Evolutionary conservation across 768 basidiomycete genomes (phyloP), one percentile per base, ranked within the genome.

Genomic region (Filobasidium wieringae): DNA sequence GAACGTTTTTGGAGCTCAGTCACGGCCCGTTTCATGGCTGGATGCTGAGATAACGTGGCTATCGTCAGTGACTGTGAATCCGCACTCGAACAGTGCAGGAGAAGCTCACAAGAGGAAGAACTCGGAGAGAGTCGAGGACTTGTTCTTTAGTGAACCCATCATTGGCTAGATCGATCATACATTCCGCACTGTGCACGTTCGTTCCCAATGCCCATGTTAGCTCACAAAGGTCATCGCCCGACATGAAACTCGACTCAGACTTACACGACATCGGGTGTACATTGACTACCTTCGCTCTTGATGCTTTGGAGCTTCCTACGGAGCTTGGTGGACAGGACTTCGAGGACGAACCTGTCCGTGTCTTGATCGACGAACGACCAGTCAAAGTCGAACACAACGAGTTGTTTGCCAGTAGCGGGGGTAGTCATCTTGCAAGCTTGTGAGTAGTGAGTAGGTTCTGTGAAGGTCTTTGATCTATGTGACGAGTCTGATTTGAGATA

Each of bases 351-450:
- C 75, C 91, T 79, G 74, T 97, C 95, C 0, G 91, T 85, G 76
- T 99, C 95, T 77, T 97, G 92, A 76, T 99, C 93, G 55, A 73
- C 72, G 34, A 72, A 68, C 1, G 68, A 86, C 93, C 92, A 97
- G 79, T 99, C 93, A 76, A 96, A 99, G 74, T 99, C 93, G 65
- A 86, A 96, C 14, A 96, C 84, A 58, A 96, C 78, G 51, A 96
- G 84, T 68, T 91, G 87, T 29, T 73, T 75, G 36, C 56, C 56
- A n/a, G n/a, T n/a, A n/a, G n/a, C n/a, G n/a, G n/a, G n/a, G n/a
- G n/a, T n/a, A n/a, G n/a, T n/a, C n/a, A n/a, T n/a, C n/a, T n/a
- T n/a, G n/a, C n/a, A n/a, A n/a, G n/a, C n/a, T n/a, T n/a, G n/a
- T n/a, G n/a, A n/a, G n/a, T n/a, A n/a, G n/a, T n/a, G n/a, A n/a